Evolutionary conservation across 148 eudicot species (phyloP).

Genomic region (Dysphania ambrosioides): DNA sequence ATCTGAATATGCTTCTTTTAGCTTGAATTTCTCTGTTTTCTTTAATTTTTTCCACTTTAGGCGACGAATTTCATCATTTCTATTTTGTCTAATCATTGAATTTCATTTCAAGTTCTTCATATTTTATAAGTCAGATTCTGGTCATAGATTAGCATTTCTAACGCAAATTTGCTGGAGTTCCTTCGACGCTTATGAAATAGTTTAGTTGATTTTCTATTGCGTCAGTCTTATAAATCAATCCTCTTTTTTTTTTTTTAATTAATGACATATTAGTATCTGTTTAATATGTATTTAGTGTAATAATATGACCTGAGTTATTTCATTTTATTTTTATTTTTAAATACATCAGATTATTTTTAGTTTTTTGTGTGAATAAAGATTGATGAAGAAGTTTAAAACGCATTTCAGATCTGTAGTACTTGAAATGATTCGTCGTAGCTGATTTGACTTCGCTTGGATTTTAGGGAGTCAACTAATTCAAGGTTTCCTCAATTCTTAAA

Average conservation of each 20-base stretch:
- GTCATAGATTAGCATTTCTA: neutral
- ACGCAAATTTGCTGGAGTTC: neutral
- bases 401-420: slow-evolving; percentile 20
- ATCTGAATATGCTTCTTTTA: neutral
- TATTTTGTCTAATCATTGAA: neutral
- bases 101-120: neutral
- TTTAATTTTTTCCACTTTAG: slow-evolving; percentile 8
- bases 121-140: neutral
- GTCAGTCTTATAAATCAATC: too few relatives aligned
- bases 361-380: neutral
- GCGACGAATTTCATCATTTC: neutral
- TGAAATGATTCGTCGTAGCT: slow-evolving; percentile 9
- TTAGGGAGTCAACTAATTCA: neutral
- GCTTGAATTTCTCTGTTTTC: neutral
- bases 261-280: neutral
- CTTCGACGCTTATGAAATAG: neutral
- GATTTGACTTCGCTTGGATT: neutral
- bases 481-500: neutral
- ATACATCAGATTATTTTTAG: neutral
- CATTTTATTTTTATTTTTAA: neutral
- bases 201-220: neutral
- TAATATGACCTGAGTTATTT: neutral
- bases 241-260: neutral
- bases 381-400: neutral
- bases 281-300: too few relatives aligned